Conservation (phyloP, 768 basidiomycete species). For the Ephemerocybe angulata region DNA sequence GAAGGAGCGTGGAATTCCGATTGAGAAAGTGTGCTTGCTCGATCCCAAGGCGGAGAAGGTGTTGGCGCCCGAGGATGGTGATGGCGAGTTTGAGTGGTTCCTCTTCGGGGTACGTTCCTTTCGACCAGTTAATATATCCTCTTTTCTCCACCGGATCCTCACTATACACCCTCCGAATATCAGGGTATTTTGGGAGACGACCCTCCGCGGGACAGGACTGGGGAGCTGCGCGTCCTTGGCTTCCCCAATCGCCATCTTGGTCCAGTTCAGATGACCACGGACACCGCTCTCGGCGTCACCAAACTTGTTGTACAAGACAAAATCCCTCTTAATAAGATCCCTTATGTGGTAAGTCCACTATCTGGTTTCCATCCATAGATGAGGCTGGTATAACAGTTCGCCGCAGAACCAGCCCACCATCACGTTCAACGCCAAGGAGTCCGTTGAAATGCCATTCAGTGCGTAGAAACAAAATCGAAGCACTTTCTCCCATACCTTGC, state of each 20-base stretch:
- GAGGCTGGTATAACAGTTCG: not conserved
- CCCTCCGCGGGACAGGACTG: slow-evolving; percentile 90
- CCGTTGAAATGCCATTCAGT: slow-evolving; percentile 99
- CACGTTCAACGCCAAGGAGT: slow-evolving; percentile 78
- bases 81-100: slow-evolving; percentile 78
- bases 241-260: slow-evolving; percentile 88
- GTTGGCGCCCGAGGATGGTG: slow-evolving; percentile 74
- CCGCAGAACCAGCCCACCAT: slow-evolving; percentile 86
- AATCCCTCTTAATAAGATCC: slow-evolving; percentile 69
- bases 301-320: slow-evolving; percentile 77
- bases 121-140: slow-evolving; percentile 6
- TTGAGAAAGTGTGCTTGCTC: slow-evolving; percentile 80
- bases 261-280: slow-evolving; percentile 94
- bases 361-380: not conserved
- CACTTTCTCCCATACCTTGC: not conserved
- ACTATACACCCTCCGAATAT: too few species aligned
- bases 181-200: slow-evolving; percentile 75
- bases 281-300: slow-evolving; percentile 91
- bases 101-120: slow-evolving; percentile 71
- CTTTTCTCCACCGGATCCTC: too few species aligned
- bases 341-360: slow-evolving; percentile 54
- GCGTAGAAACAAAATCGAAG: slow-evolving; percentile 32
- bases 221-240: slow-evolving; percentile 79
- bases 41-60: slow-evolving; percentile 79
- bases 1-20: slow-evolving; percentile 32